These are phyloP conservation scores for Fragilariopsis cylindrus DNA, from an alignment of 108 stramenopile genomes.

Conservation along the genomic window DNA sequence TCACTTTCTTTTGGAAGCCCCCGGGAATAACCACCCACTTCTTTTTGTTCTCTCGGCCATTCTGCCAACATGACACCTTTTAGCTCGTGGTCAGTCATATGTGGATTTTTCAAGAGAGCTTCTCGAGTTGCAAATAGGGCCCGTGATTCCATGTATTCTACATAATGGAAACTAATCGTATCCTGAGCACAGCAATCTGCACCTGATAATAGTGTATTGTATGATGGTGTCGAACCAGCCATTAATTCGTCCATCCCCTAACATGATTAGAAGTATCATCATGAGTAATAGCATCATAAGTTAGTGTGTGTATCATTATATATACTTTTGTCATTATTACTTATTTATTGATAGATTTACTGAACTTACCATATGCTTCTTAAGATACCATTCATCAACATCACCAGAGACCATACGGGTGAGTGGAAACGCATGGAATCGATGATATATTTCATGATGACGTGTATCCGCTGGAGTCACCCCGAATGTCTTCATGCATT, in stretches of 20 bases:
- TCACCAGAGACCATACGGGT: constrained; percentile 68
- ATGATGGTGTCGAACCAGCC: constrained; percentile 39
- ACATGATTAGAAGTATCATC: background rate
- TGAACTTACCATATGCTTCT: constrained; percentile 60
- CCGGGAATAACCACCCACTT: constrained; percentile 68
- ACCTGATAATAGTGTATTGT: constrained; percentile 52
- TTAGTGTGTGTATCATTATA: background rate
- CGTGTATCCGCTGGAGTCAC: constrained; percentile 70
- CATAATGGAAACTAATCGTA: constrained; percentile 90
- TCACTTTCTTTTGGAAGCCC: constrained; percentile 50
- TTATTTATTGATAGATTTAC: background rate
- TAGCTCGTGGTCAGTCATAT: constrained; percentile 64
- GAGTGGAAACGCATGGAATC: constrained; percentile 79
- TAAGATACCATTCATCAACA: constrained; percentile 85
- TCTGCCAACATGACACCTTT: constrained; percentile 51
- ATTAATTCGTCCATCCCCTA: constrained; percentile 49
- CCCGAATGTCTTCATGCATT: constrained; percentile 63
- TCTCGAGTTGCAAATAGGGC: constrained; percentile 72
- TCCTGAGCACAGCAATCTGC: constrained; percentile 64
- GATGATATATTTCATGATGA: constrained; percentile 57
- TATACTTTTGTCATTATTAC: background rate
- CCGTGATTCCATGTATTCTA: constrained; percentile 69
- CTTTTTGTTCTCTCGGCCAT: constrained; percentile 67
- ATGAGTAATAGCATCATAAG: background rate
- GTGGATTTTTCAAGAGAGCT: constrained; percentile 52